Conservation (phyloP, 2,329 filamentous ascomycete genomes). For the Rutstroemia sydowiana region DNA sequence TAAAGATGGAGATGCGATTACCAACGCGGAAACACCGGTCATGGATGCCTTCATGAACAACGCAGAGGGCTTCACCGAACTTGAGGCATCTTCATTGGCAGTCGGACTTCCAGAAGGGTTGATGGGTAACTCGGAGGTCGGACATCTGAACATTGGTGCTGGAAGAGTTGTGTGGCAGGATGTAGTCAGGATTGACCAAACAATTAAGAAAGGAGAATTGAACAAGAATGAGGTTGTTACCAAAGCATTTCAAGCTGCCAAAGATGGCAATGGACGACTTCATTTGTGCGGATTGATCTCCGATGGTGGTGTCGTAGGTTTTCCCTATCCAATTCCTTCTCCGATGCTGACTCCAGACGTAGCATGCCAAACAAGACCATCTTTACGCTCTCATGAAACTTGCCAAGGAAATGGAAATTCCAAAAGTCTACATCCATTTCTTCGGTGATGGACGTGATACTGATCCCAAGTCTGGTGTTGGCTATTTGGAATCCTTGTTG, state of each 20-base stretch:
- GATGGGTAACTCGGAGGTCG: constrained; percentile 99
- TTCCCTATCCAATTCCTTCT: not conserved
- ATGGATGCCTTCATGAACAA: constrained; percentile 90
- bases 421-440: constrained; percentile 97
- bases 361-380: constrained; percentile 93
- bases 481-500: constrained; percentile 81
- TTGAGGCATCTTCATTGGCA: constrained; percentile 92
- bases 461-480: constrained; percentile 87
- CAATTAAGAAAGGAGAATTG: constrained; percentile 53
- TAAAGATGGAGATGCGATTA: constrained; percentile 89
- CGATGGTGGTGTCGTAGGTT: constrained; percentile 77
- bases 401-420: constrained; percentile 80
- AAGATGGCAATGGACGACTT: constrained; percentile 82
- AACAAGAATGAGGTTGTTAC: constrained; percentile 30
- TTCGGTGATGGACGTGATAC: constrained; percentile 97
- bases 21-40: constrained; percentile 82
- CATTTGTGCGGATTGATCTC: constrained; percentile 90
- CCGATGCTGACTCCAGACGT: constrained; percentile 13
- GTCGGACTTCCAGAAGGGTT: constrained; percentile 93
- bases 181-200: constrained; percentile 89
- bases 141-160: constrained; percentile 96
- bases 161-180: constrained; percentile 98
- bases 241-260: constrained; percentile 68
- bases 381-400: constrained; percentile 80
- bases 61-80: constrained; percentile 77